A percentile compares a stretch with the other conserved stretches of the same genome.
Conservation (phyloP, 2,329 filamentous ascomycete species). For the Fusarium abutilonis region DNA sequence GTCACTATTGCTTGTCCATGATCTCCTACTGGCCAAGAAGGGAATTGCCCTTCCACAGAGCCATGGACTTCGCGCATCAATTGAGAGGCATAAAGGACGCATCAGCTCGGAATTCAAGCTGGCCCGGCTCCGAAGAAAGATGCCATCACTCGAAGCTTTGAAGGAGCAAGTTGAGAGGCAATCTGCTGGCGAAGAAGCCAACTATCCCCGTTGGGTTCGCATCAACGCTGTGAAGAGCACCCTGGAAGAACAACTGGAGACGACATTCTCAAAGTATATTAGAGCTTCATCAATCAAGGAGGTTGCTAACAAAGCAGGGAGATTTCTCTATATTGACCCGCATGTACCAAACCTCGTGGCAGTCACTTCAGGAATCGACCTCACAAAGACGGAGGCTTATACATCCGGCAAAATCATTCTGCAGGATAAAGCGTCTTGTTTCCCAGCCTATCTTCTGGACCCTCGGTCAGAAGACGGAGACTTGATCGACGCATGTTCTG, state of each 20-base stretch:
- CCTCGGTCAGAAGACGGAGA: constrained; percentile 74
- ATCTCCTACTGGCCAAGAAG: constrained; percentile 81
- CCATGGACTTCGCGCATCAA: constrained; percentile 78
- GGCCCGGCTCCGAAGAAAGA: constrained; percentile 76
- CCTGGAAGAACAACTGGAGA: constrained; percentile 75
- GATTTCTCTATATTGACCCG: constrained; percentile 75
- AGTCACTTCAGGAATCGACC: constrained; percentile 74
- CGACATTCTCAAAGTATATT: constrained; percentile 74
- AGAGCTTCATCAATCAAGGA: constrained; percentile 65
- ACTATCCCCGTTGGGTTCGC: constrained; percentile 90
- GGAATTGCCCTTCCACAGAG: constrained; percentile 83
- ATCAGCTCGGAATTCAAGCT: constrained; percentile 85
- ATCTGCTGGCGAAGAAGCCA: constrained; percentile 60
- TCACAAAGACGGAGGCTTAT: constrained; percentile 80
- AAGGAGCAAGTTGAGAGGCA: constrained; percentile 64
- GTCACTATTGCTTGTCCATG: constrained; percentile 84
- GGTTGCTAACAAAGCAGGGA: constrained; percentile 59
- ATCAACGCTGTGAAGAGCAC: constrained; percentile 82
- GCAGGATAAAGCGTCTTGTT: constrained; percentile 97
- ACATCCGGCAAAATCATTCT: constrained; percentile 81
- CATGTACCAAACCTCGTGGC: constrained; percentile 87
- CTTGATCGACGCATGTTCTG: constrained; percentile 91
- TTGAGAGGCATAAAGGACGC: constrained; percentile 84
- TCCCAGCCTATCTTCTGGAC: constrained; percentile 88
- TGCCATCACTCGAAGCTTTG: constrained; percentile 73